Conservation (phyloP, 352 stramenopile genomes). For the Globisporangium okanoganense region DNA sequence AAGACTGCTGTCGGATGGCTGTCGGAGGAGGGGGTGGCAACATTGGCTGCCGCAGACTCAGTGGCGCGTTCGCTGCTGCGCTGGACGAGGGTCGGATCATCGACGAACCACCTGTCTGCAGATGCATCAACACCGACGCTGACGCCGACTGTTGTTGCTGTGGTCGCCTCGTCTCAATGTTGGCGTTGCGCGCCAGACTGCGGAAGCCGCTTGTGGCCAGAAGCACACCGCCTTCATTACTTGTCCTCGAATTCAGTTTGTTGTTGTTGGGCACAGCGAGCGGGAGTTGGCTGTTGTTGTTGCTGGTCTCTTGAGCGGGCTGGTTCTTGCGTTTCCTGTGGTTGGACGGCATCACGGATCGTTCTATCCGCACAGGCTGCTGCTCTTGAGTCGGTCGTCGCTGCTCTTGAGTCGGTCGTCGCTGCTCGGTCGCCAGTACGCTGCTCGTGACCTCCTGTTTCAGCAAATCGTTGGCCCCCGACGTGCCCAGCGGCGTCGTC, state of each 20-base stretch:
- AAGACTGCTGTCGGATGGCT: constrained; percentile 3
- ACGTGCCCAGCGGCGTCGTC: constrained; percentile 38
- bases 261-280: constrained; percentile 1
- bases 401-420: constrained; percentile 5
- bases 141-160: constrained; percentile 8
- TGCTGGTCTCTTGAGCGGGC: constrained; percentile 7
- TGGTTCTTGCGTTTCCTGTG: constrained; percentile 38
- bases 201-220: constrained; percentile 23
- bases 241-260: constrained; percentile 8
- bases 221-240: not conserved
- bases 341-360: constrained; percentile 25
- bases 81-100: constrained; percentile 1
- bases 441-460: constrained; percentile 20
- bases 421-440: not conserved
- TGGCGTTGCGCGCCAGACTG: constrained; percentile 29
- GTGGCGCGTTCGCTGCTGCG: not conserved
- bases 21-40: not conserved
- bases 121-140: not conserved
- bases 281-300: not conserved
- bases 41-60: constrained; percentile 5
- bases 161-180: constrained; percentile 38
- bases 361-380: constrained; percentile 29
- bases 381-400: constrained; percentile 3
- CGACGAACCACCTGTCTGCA: not conserved
- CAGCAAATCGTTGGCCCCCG: constrained; percentile 16